phyloP scores from a whole-genome alignment of 306 rosid genomes.

The Lathyrus tuberosus region DNA sequence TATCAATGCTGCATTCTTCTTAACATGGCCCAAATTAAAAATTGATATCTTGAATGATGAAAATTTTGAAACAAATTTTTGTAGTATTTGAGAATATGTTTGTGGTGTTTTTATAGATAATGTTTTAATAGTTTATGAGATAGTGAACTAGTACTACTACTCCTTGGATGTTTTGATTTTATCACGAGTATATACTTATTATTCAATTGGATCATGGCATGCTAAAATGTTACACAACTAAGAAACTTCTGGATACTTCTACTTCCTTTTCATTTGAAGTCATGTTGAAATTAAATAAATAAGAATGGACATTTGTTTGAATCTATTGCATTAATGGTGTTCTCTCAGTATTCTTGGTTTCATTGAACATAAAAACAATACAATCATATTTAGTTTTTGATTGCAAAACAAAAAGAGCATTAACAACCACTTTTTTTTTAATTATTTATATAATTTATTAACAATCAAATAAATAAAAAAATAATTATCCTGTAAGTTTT shows the following conservation, averaged over 20 bases:
- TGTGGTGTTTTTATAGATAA: background rate
- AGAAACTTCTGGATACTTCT: background rate
- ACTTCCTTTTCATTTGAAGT: background rate
- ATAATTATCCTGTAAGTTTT: background rate
- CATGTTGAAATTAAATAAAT: background rate
- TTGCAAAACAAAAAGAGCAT: too few relatives aligned
- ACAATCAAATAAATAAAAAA: too few relatives aligned
- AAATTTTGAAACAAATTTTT: conserved; percentile 19
- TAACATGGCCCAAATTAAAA: background rate
- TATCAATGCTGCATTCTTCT: conserved; percentile 12
- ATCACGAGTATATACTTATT: too few relatives aligned
- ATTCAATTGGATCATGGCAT: too few relatives aligned
- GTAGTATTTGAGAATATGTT: conserved; percentile 6
- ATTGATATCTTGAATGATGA: conserved; percentile 23
- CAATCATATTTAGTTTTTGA: too few relatives aligned
- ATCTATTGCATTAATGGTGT: too few relatives aligned
- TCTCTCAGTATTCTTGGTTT: too few relatives aligned
- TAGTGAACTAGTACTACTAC: conserved; percentile 14
- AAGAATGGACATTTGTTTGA: too few relatives aligned
- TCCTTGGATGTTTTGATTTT: background rate
- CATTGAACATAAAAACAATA: too few relatives aligned
- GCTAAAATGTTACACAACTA: background rate
- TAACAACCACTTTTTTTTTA: background rate
- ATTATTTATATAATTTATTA: too few relatives aligned
- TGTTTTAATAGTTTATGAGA: background rate